Base-by-base conservation (phyloP, 2,329 filamentous ascomycete genomes). In the Epichloe hybrida region DNA sequence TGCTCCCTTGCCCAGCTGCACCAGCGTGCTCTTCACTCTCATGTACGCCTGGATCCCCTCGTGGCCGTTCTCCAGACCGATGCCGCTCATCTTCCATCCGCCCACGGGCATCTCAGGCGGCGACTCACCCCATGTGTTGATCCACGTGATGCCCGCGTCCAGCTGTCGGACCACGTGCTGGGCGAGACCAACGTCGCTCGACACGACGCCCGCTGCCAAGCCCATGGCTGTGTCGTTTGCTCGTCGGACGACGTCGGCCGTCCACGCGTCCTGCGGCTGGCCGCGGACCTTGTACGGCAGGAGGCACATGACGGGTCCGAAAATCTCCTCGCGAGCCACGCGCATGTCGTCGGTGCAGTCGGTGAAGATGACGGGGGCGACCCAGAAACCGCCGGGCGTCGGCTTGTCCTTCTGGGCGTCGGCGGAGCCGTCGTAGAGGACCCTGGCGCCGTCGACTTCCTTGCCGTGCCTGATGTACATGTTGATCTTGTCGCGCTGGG, bases 41-140 rank as follows among this genome's bases (percentile, higher is more conserved):
- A 89, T 77, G 83, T 89, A 95, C 3, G 86, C 84, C 66, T 86
- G 83, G 50, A 95, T 74, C 0, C 88, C 88, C 59, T 77, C 80
- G 52, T 81, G 74, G 3, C 88, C 89, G 65, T 95, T 95, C 73
- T 95, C 88, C 2, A 94, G 82, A 0, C 88, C 88, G 9, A 95
- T 70, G 36, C 89, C 89, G 63, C 88, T 94, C 75, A 86, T 77
- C 72, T 95, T 95, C 89, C 88, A 95, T 0, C 88, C 88, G 9
- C 88, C 88, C 0, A 95, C 88, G 2, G 85, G 84, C 89, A 95
- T 95, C 72, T 95, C 88, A 0, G 89, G 87, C 0, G 88, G 88
- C 46, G 79, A 84, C 70, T 95, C 88, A n/a, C 89, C 88, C 89
- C 89, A 95, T 0, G 86, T 89, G 65, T 95, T 95, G 49, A 95